Conservation (phyloP, 129 eudicot genomes). For the Scalesia atractyloides region DNA sequence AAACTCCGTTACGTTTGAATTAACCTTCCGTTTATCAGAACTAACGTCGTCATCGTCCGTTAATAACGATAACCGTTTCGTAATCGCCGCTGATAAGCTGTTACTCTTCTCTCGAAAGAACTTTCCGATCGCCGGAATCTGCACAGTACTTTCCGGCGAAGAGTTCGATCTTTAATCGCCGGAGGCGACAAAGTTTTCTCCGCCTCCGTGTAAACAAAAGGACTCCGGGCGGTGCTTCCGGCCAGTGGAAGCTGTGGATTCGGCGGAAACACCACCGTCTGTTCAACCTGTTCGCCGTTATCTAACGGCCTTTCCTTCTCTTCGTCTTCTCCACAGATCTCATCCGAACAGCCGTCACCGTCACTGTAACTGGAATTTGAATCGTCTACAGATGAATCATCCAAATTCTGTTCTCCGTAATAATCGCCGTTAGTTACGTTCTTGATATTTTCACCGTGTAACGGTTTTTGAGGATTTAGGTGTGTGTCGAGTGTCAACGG, state of each 20-base stretch:
- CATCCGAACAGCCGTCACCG: not conserved
- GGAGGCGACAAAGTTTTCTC: conserved; percentile 7
- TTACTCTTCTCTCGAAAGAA: conserved; percentile 65
- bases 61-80: conserved; percentile 57
- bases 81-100: conserved; percentile 65
- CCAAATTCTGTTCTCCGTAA: conserved; percentile 7
- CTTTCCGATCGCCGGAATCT: conserved; percentile 67
- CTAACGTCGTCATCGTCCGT: conserved; percentile 34
- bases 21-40: conserved; percentile 14
- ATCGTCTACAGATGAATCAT: no score
- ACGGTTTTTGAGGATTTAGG: conserved; percentile 7
- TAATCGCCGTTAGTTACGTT: conserved; percentile 20
- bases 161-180: conserved; percentile 41
- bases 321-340: conserved; percentile 7
- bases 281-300: conserved; percentile 2
- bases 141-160: conserved; percentile 46
- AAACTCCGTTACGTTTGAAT: conserved; percentile 67
- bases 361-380: no score
- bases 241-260: conserved; percentile 62
- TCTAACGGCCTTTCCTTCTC: not conserved
- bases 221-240: conserved; percentile 68
- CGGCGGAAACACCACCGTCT: conserved; percentile 32
- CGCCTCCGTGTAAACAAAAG: conserved; percentile 10
- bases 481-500: conserved; percentile 5
- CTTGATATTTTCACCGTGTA: conserved; percentile 3